Conservation (phyloP, 1,284 basidiomycete species). For the Cutaneotrichosporon mucoides region DNA sequence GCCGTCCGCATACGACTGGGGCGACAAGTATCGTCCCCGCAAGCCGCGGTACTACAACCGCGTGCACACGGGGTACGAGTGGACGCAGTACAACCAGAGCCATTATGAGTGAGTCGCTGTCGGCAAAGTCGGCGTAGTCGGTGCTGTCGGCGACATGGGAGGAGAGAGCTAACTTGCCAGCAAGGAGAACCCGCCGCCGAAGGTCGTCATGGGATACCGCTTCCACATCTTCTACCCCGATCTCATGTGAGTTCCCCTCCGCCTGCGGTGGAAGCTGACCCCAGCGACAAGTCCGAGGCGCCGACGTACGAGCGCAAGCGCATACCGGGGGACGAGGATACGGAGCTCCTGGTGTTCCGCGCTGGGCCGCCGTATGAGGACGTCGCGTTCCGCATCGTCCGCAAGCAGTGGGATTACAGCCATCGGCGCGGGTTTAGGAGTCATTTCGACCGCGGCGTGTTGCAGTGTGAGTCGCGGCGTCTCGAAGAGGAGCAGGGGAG, state of each 20-base stretch:
- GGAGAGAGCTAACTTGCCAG: conserved; percentile 20
- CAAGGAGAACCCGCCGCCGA: conserved; percentile 92
- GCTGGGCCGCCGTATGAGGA: conserved; percentile 99
- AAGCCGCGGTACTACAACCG: conserved; percentile 99
- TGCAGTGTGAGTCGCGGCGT: conserved; percentile 48
- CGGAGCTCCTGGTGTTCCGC: conserved; percentile 85
- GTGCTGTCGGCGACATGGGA: too few relatives aligned
- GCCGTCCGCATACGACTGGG: conserved; percentile 78
- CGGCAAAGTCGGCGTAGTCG: too few relatives aligned
- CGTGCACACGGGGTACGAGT: conserved; percentile 99
- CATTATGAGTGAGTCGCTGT: conserved; percentile 79
- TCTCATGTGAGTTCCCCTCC: conserved; percentile 35
- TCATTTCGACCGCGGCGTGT: conserved; percentile 56
- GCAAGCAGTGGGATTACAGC: conserved; percentile 96
- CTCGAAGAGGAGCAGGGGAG: too few relatives aligned
- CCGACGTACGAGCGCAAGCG: conserved; percentile 92
- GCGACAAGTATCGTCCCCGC: conserved; percentile 96
- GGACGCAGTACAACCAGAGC: conserved; percentile 99
- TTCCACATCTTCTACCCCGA: conserved; percentile 55
- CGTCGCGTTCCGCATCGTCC: conserved; percentile 96
- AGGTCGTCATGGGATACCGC: conserved; percentile 98
- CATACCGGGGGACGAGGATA: conserved; percentile 89
- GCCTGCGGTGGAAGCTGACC: neutral
- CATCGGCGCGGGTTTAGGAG: conserved; percentile 60
- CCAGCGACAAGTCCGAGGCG: conserved; percentile 82